Percentiles rank a stretch among this genome's conserved stretches.
These are phyloP conservation scores for Sonneratia alba DNA, from an alignment of 345 rosid genomes.

Conservation along the genomic window DNA sequence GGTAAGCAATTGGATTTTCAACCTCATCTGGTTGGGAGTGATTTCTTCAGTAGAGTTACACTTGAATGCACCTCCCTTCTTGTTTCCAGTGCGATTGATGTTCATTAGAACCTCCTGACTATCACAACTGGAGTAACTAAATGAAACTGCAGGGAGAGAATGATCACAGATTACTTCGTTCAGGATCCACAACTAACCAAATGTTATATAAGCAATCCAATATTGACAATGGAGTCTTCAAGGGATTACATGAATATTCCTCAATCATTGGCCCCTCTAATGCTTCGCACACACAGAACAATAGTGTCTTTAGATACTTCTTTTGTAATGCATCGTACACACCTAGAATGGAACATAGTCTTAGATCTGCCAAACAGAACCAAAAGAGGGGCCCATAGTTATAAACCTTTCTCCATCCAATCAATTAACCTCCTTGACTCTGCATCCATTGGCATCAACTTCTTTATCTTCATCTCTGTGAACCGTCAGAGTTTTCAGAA, in stretches of 20 bases:
- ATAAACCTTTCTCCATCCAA: constrained; percentile 93
- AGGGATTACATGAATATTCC: constrained; percentile 68
- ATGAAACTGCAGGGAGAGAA: constrained; percentile 64
- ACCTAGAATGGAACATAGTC: constrained; percentile 27
- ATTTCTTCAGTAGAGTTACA: constrained; percentile 58
- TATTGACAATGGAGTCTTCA: neutral
- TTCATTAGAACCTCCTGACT: constrained; percentile 83
- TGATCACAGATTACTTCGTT: neutral
- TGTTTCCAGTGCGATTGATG: constrained; percentile 68
- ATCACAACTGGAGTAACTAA: constrained; percentile 68
- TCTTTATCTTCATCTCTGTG: constrained; percentile 92
- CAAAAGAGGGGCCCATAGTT: neutral
- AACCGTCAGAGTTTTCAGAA: constrained; percentile 6
- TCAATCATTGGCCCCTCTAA: constrained; percentile 78
- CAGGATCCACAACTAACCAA: neutral
- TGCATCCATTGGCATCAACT: constrained; percentile 90
- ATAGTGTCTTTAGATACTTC: constrained; percentile 76
- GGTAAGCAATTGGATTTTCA: constrained; percentile 3
- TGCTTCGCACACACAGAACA: constrained; percentile 80
- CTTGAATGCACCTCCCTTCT: constrained; percentile 66
- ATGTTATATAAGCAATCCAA: neutral
- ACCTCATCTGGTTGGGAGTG: constrained; percentile 96
- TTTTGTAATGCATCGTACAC: constrained; percentile 90
- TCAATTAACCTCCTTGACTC: constrained; percentile 94
- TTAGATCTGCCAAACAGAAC: neutral